These are phyloP conservation scores for Oxyria digyna DNA, from an alignment of 148 eudicot genomes.

Conservation along the genomic window DNA sequence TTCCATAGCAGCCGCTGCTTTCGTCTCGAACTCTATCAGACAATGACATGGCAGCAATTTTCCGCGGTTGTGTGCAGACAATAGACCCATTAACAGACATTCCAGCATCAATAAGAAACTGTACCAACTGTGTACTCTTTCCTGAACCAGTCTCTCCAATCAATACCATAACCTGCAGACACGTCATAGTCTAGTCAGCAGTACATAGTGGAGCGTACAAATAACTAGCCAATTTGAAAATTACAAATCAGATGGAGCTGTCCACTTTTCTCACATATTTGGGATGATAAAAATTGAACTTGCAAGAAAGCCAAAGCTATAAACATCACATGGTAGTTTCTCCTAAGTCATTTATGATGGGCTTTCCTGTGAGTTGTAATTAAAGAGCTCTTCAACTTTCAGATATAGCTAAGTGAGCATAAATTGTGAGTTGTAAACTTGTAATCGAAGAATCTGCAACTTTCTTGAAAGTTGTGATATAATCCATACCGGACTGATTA, in stretches of 20 bases:
- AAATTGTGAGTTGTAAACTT: no score
- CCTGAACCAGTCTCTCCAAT: slow-evolving; percentile 97
- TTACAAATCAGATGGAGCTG: background rate
- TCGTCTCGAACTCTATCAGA: slow-evolving; percentile 75
- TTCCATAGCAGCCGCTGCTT: slow-evolving; percentile 46
- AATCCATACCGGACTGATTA: background rate
- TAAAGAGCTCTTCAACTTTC: background rate
- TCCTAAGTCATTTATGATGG: no score
- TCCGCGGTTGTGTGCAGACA: slow-evolving; percentile 92
- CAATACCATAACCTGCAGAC: slow-evolving; percentile 66
- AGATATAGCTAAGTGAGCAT: no score
- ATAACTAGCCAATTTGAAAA: background rate
- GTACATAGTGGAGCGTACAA: background rate
- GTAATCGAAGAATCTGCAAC: no score
- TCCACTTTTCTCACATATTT: background rate
- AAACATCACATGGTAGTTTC: background rate
- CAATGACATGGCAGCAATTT: slow-evolving; percentile 75
- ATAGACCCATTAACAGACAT: slow-evolving; percentile 39
- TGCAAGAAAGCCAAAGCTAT: background rate
- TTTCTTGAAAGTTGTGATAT: no score
- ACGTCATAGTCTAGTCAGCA: slow-evolving; percentile 6
- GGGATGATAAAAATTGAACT: background rate
- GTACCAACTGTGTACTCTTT: slow-evolving; percentile 89
- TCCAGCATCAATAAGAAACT: slow-evolving; percentile 89
- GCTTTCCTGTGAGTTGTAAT: no score